Base-by-base conservation (phyloP, 1,284 basidiomycete species). In the Lignosus rhinocerotis region DNA sequence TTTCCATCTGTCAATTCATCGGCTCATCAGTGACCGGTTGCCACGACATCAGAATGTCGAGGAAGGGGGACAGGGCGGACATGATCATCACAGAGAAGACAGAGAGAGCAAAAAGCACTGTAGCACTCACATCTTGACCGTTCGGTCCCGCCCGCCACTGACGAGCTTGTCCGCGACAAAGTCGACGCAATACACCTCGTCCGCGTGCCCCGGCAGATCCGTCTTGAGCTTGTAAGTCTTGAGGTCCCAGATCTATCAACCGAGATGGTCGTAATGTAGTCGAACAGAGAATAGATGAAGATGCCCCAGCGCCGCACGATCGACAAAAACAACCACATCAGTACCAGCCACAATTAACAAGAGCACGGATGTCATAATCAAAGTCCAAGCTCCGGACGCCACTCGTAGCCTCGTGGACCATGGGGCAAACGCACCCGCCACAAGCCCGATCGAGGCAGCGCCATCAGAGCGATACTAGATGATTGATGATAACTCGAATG, bases 161-260 rank as follows among this genome's bases (percentile, higher is more conserved):
- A 98, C 95, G 33, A 98, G 86, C 74, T 98, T 98, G 77, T 99
- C 96, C 1, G 95, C 96, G 0, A 97, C 94, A 70, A 96, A 97
- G 73, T 97, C 95, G 19, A 99, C 96, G 70, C 96, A 99, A 76
- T 98, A 98, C 30, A 99, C 96, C 73, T 99, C 97, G 69, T 99
- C 96, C 0, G 91, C 92, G 71, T 99, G 97, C 3, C 96, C 97
- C 0, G 96, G 94, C 25, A 99, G 82, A 73, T 99, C 96, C 3
- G 85, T 87, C 69, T 93, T 90, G 65, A 98, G 88, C 75, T 97
- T 97, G 75, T 93, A 93, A 16, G 93, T 96, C 73, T 94, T 94
- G 59, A 97, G 79, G 72, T 96, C 92, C 95, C 95, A 97, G 32
- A 97, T 87, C 93, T 94, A 4, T 4, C 25, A 25, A 25, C 25